Conservation (phyloP, 2,329 filamentous ascomycete species). For the Coniochaeta sp. region DNA sequence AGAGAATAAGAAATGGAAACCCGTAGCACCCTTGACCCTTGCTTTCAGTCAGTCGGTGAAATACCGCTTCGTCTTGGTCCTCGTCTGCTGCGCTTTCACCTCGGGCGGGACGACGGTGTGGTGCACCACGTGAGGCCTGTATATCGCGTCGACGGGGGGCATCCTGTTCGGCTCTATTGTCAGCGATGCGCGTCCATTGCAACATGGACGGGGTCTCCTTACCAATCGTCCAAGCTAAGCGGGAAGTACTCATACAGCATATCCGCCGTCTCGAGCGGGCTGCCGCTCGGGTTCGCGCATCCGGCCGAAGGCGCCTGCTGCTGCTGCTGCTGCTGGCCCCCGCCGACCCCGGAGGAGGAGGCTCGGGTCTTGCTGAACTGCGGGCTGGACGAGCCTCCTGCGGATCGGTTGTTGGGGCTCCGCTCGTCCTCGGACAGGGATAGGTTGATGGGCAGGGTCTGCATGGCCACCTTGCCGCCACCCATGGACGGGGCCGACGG, state of each 20-base stretch:
- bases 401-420: constrained; percentile 43
- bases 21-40: neutral
- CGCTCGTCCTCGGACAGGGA: constrained; percentile 55
- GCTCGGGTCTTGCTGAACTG: constrained; percentile 28
- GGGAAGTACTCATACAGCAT: constrained; percentile 93
- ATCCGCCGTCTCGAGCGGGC: constrained; percentile 70
- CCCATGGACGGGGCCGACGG: constrained; percentile 12
- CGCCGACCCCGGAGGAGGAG: constrained; percentile 11
- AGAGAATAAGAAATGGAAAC: neutral
- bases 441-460: constrained; percentile 34
- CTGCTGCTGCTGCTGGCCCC: no score
- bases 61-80: constrained; percentile 63
- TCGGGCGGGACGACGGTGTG: constrained; percentile 68
- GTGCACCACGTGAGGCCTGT: constrained; percentile 87
- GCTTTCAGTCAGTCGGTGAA: constrained; percentile 47
- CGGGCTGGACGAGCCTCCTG: constrained; percentile 38
- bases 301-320: no score
- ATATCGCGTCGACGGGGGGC: constrained; percentile 83
- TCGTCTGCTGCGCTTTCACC: constrained; percentile 60
- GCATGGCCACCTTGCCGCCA: constrained; percentile 3
- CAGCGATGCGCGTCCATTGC: no score
- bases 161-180: constrained; percentile 45
- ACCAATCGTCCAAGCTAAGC: constrained; percentile 82
- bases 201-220: no score
- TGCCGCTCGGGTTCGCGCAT: constrained; percentile 44